A percentile compares a stretch with the other conserved stretches of the same genome.
Evolutionary conservation across 2,329 filamentous ascomycete species (phyloP).

Genomic region (Fragosphaeria purpurea): DNA sequence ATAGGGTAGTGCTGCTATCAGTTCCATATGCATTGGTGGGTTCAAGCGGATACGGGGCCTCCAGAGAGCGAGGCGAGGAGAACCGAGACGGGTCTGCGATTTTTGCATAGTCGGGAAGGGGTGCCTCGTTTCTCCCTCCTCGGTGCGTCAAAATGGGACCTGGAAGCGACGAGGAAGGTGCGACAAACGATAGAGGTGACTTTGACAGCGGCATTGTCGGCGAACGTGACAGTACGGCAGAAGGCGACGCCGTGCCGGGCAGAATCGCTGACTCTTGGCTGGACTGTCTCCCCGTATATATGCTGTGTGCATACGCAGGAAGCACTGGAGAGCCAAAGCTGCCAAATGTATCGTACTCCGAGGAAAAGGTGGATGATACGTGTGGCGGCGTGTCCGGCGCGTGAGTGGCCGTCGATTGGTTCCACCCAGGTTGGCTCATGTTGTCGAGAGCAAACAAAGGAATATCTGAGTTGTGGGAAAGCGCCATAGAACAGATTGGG

Average conservation of each 20-base stretch:
- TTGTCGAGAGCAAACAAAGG: slow-evolving; percentile 29
- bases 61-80: slow-evolving; percentile 28
- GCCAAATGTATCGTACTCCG: slow-evolving; percentile 42
- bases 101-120: slow-evolving; percentile 23
- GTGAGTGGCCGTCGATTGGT: slow-evolving; percentile 28
- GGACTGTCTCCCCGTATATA: slow-evolving; percentile 31
- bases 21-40: slow-evolving; percentile 15
- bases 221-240: slow-evolving; percentile 13
- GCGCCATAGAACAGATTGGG: slow-evolving; percentile 28
- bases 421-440: slow-evolving; percentile 36
- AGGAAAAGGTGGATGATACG: slow-evolving; percentile 35
- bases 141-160: slow-evolving; percentile 20
- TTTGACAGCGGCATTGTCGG: slow-evolving; percentile 21
- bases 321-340: slow-evolving; percentile 33
- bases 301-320: slow-evolving; percentile 32
- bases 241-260: slow-evolving; percentile 13
- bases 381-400: slow-evolving; percentile 29
- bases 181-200: slow-evolving; percentile 22
- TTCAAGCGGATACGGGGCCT: slow-evolving; percentile 22
- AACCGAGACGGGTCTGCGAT: slow-evolving; percentile 29
- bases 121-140: slow-evolving; percentile 28
- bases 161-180: slow-evolving; percentile 8
- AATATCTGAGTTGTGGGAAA: slow-evolving; percentile 26
- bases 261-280: slow-evolving; percentile 20
- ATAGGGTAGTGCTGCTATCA: slow-evolving; percentile 12